Base-by-base conservation (phyloP, 2,329 filamentous ascomycete species). In the Fusarium fujikuroi region DNA sequence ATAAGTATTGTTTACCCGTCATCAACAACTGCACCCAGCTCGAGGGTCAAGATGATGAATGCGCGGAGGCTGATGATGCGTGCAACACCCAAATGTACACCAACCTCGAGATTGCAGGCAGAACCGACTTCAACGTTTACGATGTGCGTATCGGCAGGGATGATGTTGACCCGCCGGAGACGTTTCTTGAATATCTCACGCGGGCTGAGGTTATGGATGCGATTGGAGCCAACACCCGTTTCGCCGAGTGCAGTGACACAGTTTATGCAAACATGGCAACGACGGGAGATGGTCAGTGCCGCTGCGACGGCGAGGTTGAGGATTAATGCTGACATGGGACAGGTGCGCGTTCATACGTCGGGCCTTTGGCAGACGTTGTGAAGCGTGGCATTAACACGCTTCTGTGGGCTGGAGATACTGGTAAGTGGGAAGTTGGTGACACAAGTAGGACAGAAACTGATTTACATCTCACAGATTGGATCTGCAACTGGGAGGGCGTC, bases 401-500 rank as follows among this genome's bases (percentile, higher is more conserved):
- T 5, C 79, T 89, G 47, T 90, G 87, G 87, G 87, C 87, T 0
- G 88, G 88, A 39, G 88, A 89, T 61, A 84, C 87, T 6, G 81
- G 81, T 81, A 64, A 73, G 76, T 72, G 47, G 18, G 7, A 28
- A 42, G 12, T 18, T 23, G 44, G 39, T 44, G 32, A 50, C n/a
- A 36, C 28, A 25, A 25, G 6, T 19, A 39, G 9, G 30, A 14
- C 23, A 12, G 15, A 68, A 30, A 28, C 50, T 75, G n/a, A 75
- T 42, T 25, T 7, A 10, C 34, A 15, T 34, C 16, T 19, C 18
- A 42, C 30, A 76, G 88, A 90, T 73, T 89, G 84, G 80, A 87
- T 89, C 60, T 90, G 87, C 74, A 90, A 90, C 78, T 89, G 87
- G 85, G 80, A 86, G 36, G 88, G 88, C n/a, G 84, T 82, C 37